Evolutionary conservation across 352 stramenopile species (phyloP), one percentile per base, ranked within the genome.

Genomic region (Globisporangium paroecandrum): DNA sequence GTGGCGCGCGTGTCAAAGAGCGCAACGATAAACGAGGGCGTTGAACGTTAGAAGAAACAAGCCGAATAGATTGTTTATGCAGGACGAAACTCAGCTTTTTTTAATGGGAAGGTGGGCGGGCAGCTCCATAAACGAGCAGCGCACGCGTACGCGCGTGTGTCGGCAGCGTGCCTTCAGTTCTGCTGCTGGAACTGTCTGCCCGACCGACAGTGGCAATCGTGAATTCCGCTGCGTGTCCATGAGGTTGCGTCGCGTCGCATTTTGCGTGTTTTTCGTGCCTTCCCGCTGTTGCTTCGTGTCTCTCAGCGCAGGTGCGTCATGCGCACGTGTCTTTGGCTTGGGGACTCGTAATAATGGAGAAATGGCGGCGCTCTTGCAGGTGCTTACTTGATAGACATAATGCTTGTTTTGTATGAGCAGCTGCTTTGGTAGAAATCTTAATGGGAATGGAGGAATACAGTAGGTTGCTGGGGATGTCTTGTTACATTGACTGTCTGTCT

Each of bases 271-370:
- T 49, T 49, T 49, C 41, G 4, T 49, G 41, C 41, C 41, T 49
- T 49, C 41, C 41, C 41, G 41, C 12, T 43, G 36, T 43, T 20
- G 12, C 3, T 36, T 61, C 56, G 56, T 61, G 56, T 61, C 56
- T 61, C 27, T 49, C 38, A 29, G 3, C 56, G 1, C 32, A 20
- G 12, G 25, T 61, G 32, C 56, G 20, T 47, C 56, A 61, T 46
- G 29, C 54, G 2, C 32, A n/a, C 56, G 56, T 47, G 20, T 46
- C 55, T 61, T 61, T 61, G 29, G 55, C 18, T 22, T 61, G 9
- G 56, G 8, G 9, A 7, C 9, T 9, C 41, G 56, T 61, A 22
- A 60, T 27, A 20, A 3, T 18, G 29, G 9, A 61, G 56, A 47
- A 47, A 47, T 61, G 56, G n/a, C 20, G 56, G 12, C 24, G 22